These are phyloP conservation scores for Kwoniella shandongensis DNA, from an alignment of 768 basidiomycete genomes.

Conservation along the genomic window DNA sequence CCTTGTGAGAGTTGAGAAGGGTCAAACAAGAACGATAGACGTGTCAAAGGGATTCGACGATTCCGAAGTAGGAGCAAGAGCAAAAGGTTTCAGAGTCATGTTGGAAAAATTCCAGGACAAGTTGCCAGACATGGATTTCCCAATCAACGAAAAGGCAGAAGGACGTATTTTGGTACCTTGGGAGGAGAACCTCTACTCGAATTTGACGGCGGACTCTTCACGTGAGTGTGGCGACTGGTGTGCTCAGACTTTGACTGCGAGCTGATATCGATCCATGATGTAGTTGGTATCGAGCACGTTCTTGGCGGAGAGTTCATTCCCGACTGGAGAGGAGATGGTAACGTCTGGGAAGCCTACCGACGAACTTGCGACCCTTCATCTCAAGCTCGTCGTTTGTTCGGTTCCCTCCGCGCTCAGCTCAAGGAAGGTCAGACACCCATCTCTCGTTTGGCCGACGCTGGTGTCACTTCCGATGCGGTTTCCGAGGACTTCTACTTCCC, in stretches of 20 bases:
- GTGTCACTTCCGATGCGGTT: constrained; percentile 49
- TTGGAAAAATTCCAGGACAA: constrained; percentile 67
- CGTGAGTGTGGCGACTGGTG: constrained; percentile 48
- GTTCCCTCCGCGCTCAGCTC: constrained; percentile 63
- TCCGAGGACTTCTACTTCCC: constrained; percentile 66
- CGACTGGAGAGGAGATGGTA: constrained; percentile 79
- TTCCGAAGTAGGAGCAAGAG: constrained; percentile 71
- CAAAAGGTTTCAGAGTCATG: constrained; percentile 74
- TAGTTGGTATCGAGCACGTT: constrained; percentile 62
- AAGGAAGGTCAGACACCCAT: constrained; percentile 53
- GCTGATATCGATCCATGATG: not conserved
- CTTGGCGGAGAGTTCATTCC: constrained; percentile 68
- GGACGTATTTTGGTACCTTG: constrained; percentile 90
- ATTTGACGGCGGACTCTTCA: constrained; percentile 60
- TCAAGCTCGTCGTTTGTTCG: constrained; percentile 77
- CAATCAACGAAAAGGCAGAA: constrained; percentile 90
- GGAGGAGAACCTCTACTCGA: constrained; percentile 75
- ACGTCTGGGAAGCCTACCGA: constrained; percentile 90
- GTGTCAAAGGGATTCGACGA: constrained; percentile 65
- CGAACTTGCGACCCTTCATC: constrained; percentile 81
- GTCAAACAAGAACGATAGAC: constrained; percentile 63
- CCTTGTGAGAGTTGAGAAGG: constrained; percentile 73
- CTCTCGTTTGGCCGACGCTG: constrained; percentile 52
- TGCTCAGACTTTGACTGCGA: not conserved
- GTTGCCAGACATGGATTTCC: constrained; percentile 90